Evolutionary conservation across 2,329 filamentous ascomycete genomes (phyloP), one percentile per base, ranked within the genome.

Genomic region (Aspergillus tamarii): DNA sequence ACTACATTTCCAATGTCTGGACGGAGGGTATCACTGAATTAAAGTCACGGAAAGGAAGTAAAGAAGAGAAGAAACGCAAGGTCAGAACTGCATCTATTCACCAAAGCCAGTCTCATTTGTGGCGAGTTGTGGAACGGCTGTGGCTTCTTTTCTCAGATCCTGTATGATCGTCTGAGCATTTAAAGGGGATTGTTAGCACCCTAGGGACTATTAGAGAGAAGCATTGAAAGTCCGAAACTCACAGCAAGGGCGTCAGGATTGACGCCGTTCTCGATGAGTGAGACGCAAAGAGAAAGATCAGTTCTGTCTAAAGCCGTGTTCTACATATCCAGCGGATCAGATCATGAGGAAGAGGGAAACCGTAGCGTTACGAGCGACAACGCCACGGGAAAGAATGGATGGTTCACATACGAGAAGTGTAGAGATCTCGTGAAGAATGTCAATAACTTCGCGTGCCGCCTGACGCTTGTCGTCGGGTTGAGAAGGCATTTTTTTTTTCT

Each of bases 181-280:
- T 53, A 54, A 62, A 46, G 66, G 58, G 30, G 26, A 48, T 41
- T 63, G 56, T 65, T 54, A 61, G 57, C 41, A n/a, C 50, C 28
- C 26, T 34, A 50, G 52, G 9, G 43, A 57, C 19, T 50, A 26
- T 48, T 16, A 28, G 23, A 36, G 9, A 16, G 4, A 34, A 36
- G 5, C 16, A 28, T 41, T 6, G 46, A 23, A 1, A 54, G 26
- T 30, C 3, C 28, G 56, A 21, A 66, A 82, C 92, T 74, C 85
- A 98, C 95, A 28, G 94, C 94, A 36, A 99, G 83, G 1, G 94
- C 95, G 77, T 98, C 94, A 0, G 95, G 95, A 75, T 97, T 97
- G 34, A 98, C 93, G 16, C 95, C 95, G 74, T 97, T 97, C 80
- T 99, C 95, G 71, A 99, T 96, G 78, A 99, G 87, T 60, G 93